A percentile compares a stretch with the other conserved stretches of the same genome.
Evolutionary conservation across 1,284 basidiomycete species (phyloP).

Genomic region (Vanrija sp.): DNA sequence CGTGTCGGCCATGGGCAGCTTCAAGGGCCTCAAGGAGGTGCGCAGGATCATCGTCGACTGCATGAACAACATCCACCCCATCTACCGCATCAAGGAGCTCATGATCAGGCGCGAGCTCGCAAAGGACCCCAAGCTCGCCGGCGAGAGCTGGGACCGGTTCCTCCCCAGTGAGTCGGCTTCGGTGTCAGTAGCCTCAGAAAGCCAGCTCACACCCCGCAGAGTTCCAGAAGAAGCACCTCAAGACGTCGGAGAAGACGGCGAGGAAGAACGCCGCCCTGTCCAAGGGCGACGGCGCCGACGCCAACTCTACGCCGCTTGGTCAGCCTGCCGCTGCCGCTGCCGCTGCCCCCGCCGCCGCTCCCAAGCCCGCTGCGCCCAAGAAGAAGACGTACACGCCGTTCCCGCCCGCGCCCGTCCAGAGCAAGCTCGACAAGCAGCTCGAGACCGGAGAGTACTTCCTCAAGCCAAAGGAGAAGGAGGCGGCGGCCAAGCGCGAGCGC

Average conservation of each 20-base stretch:
- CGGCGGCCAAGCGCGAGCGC: slow-evolving; percentile 38
- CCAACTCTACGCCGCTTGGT: slow-evolving; percentile 21
- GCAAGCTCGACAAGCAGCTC: slow-evolving; percentile 92
- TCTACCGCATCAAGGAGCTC: slow-evolving; percentile 99
- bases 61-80: slow-evolving; percentile 99
- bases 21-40: slow-evolving; percentile 93
- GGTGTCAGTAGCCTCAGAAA: too few species aligned
- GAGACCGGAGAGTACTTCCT: slow-evolving; percentile 98
- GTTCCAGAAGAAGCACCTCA: slow-evolving; percentile 89
- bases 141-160: slow-evolving; percentile 96
- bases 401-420: slow-evolving; percentile 88
- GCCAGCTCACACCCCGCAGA: slow-evolving; percentile 40
- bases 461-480: slow-evolving; percentile 60
- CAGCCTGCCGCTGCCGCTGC: slow-evolving; percentile 4
- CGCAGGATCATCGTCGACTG: slow-evolving; percentile 93
- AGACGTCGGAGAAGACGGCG: slow-evolving; percentile 83
- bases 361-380: slow-evolving; percentile 48
- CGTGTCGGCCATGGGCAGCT: slow-evolving; percentile 94
- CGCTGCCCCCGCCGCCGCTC: slow-evolving; percentile 6
- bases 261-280: slow-evolving; percentile 67
- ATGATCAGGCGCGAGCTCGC: slow-evolving; percentile 98
- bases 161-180: slow-evolving; percentile 62
- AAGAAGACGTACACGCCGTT: slow-evolving; percentile 99
- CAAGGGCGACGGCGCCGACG: slow-evolving; percentile 11
- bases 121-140: slow-evolving; percentile 93